Evolutionary conservation across 2,329 filamentous ascomycete genomes (phyloP), one percentile per base, ranked within the genome.

Genomic region (Dothideomycetes sp.): DNA sequence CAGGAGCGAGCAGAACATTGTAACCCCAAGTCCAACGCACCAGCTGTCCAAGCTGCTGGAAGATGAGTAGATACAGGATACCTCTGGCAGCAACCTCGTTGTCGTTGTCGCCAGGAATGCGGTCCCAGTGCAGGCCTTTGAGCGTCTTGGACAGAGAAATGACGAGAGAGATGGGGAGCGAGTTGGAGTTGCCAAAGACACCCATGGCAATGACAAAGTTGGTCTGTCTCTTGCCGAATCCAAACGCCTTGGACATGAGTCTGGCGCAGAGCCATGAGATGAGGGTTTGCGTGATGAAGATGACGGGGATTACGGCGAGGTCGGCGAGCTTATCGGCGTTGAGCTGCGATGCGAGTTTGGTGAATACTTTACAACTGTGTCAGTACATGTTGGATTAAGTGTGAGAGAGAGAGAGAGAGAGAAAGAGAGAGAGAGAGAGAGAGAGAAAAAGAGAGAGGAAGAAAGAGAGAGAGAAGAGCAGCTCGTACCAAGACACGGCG

Each of bases 21-120:
- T 94, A 96, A 9, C 91, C 91, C 91, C 91, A 98, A 48, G 85
- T 95, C 91, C 91, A 98, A 45, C 91, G 78, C 15, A 98, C 80
- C 18, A 96, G 69, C 63, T 98, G 91, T 16, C 91, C 91, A 3
- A 98, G 76, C 60, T 98, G 91, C 64, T 98, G 91, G 65, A 98
- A 98, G 51, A 98, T 93, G 47, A 98, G 72, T 9, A 98, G 73
- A 57, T 98, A 98, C 1, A 98, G 68, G 46, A 98, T 96, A 45
- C 91, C 91, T 47, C 91, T 79, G 3, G 91, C 89, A 17, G 78
- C 88, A 15, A 98, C 91, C 61, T 96, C 86, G 44, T 94, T 84
- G 54, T 96, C 89, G 54, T 93, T 96, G 53, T 98, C 91, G 40
- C 85, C 83, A 0, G 85, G 84, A 35, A 96, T 77, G 50, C 78